Conservation (phyloP, 2,329 filamentous ascomycete species). For the Venturia aucupariae region DNA sequence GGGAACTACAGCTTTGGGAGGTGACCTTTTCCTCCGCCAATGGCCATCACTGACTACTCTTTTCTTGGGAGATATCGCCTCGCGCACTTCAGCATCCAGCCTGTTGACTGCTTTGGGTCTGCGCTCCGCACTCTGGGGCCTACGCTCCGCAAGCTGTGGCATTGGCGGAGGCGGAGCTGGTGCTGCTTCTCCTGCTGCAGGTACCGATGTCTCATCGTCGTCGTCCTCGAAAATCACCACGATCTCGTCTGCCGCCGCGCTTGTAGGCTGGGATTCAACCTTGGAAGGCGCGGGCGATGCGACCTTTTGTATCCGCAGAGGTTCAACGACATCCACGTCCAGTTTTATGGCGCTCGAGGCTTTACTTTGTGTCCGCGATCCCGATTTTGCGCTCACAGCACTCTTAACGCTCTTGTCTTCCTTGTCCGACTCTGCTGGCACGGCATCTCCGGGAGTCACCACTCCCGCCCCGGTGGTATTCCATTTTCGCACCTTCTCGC, state of each 20-base stretch:
- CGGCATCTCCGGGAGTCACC: slow-evolving; percentile 41
- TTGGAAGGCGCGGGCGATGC: background rate
- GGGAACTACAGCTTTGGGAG: slow-evolving; percentile 12
- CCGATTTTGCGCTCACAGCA: slow-evolving; percentile 11
- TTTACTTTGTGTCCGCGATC: slow-evolving; percentile 15
- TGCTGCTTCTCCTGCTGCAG: background rate
- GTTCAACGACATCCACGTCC: slow-evolving; percentile 3
- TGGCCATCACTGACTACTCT: slow-evolving; percentile 88
- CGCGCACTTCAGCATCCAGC: slow-evolving; percentile 36
- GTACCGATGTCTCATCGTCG: background rate
- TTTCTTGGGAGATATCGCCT: slow-evolving; percentile 67
- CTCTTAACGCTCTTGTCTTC: slow-evolving; percentile 3
- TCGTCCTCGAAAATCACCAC: slow-evolving; percentile 6
- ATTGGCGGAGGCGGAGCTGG: background rate
- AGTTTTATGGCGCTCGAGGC: background rate
- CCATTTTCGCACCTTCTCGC: slow-evolving; percentile 76
- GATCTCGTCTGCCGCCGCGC: background rate
- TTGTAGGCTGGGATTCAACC: background rate
- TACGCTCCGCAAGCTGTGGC: background rate
- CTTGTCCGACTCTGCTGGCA: slow-evolving; percentile 11
- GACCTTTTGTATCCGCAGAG: slow-evolving; percentile 2
- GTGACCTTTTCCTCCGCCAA: slow-evolving; percentile 53
- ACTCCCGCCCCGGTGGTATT: slow-evolving; percentile 67
- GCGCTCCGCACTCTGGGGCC: slow-evolving; percentile 10
- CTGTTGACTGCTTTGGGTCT: slow-evolving; percentile 23